Percentiles rank a stretch among this genome's conserved stretches.
Conservation (phyloP, 306 rosid species). For the Castanea mollissima region DNA sequence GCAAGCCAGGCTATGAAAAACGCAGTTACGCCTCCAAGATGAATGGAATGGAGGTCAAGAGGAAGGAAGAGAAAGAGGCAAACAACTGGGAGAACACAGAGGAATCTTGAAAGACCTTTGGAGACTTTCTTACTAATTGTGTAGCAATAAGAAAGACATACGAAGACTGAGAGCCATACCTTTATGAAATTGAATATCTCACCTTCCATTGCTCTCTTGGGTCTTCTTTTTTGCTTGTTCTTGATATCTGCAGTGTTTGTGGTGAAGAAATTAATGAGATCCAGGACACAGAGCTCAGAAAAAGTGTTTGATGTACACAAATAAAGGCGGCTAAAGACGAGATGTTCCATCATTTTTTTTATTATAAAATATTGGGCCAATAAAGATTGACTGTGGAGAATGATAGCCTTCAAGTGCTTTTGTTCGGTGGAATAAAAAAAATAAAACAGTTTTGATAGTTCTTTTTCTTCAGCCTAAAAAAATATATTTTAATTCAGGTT, state of each 20-base stretch:
- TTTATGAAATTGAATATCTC: conserved; percentile 31
- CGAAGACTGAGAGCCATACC: conserved; percentile 24
- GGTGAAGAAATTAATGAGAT: neutral
- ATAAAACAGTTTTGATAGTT: no score
- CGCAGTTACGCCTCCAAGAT: conserved; percentile 36
- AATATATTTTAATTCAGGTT: no score
- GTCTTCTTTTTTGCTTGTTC: neutral
- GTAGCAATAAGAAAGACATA: conserved; percentile 40
- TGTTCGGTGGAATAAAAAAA: no score
- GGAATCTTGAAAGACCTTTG: conserved; percentile 30
- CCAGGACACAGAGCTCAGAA: neutral
- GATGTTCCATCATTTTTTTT: no score
- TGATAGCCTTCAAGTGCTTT: no score
- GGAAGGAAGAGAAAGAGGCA: conserved; percentile 46
- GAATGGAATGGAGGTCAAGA: conserved; percentile 38
- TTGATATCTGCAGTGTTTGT: neutral
- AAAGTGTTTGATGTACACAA: neutral
- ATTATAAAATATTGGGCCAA: no score
- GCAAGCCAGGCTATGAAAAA: conserved; percentile 56
- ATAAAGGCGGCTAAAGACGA: neutral
- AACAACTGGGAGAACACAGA: conserved; percentile 38
- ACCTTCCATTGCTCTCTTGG: conserved; percentile 26
- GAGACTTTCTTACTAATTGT: conserved; percentile 24
- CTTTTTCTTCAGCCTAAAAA: no score
- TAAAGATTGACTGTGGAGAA: no score